A percentile compares a stretch with the other conserved stretches of the same genome.
Evolutionary conservation across 148 eudicot genomes (phyloP).

Genomic region (Silene uniflora): DNA sequence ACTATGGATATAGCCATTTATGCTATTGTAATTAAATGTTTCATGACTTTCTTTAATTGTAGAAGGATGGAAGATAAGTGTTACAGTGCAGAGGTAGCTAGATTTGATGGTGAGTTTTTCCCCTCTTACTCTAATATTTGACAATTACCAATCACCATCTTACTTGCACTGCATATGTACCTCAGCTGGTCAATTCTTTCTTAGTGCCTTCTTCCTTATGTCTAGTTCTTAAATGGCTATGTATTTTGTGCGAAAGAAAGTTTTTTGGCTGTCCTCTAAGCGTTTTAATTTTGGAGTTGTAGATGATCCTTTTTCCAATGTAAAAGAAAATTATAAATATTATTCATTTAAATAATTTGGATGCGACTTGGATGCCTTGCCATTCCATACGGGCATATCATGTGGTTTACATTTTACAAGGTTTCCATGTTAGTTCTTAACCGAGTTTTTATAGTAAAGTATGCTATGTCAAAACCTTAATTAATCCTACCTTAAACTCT

Average conservation of each 20-base stretch:
- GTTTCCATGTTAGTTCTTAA: not conserved
- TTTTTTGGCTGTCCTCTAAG: too few species aligned
- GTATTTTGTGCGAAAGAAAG: not conserved
- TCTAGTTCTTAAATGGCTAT: not conserved
- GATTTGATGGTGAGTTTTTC: slow-evolving; percentile 34
- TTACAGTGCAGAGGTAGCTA: slow-evolving; percentile 22
- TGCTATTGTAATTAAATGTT: not conserved
- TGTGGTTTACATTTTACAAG: not conserved
- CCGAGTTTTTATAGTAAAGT: not conserved
- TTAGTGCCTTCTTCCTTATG: not conserved
- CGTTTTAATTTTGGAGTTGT: not conserved
- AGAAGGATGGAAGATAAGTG: slow-evolving; percentile 38
- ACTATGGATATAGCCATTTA: not conserved
- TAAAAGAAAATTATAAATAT: not conserved
- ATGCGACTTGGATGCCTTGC: not conserved
- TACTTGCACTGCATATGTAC: slow-evolving; percentile 2
- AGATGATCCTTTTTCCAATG: not conserved
- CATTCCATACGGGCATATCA: not conserved
- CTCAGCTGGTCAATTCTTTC: slow-evolving; percentile 7
- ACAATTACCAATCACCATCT: not conserved
- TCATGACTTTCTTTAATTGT: slow-evolving; percentile 36
- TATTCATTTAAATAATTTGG: not conserved
- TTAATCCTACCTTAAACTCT: not conserved
- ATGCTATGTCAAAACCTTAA: not conserved
- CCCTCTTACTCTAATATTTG: not conserved